phyloP scores from a whole-genome alignment of 106 monocot genomes.

The Acorus gramineus region DNA sequence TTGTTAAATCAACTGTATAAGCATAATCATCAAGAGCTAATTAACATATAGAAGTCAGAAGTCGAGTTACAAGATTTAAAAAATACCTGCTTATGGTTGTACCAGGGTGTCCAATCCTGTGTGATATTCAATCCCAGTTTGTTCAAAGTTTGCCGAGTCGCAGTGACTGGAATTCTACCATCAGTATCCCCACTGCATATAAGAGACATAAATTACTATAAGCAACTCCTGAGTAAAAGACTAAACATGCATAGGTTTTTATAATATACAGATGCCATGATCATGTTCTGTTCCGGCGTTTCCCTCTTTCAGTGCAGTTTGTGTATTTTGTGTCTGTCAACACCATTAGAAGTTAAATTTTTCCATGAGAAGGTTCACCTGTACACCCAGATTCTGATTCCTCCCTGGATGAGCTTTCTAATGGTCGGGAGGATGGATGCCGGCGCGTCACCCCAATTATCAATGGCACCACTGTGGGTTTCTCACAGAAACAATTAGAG shows the following conservation, averaged over 20 bases:
- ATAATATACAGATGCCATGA: too few relatives aligned
- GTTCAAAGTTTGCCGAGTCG: constrained; percentile 32
- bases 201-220: too few relatives aligned
- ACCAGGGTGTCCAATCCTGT: constrained; percentile 36
- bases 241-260: too few relatives aligned
- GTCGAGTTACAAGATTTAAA: not conserved
- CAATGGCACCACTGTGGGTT: constrained; percentile 20
- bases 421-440: constrained; percentile 44
- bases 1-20: not conserved
- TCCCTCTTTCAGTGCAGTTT: too few relatives aligned
- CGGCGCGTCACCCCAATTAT: constrained; percentile 35
- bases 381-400: constrained; percentile 78
- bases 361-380: constrained; percentile 31
- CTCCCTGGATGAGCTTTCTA: constrained; percentile 58
- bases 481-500: not conserved
- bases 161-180: constrained; percentile 36
- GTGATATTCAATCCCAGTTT: constrained; percentile 28
- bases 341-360: not conserved
- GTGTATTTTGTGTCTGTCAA: too few relatives aligned
- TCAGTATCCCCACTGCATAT: constrained; percentile 35
- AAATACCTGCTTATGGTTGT: constrained; percentile 24
- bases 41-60: not conserved
- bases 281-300: too few relatives aligned
- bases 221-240: too few relatives aligned
- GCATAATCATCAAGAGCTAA: not conserved